Conservation (phyloP, 495 filamentous ascomycete genomes). For the Neurospora discreta region DNA sequence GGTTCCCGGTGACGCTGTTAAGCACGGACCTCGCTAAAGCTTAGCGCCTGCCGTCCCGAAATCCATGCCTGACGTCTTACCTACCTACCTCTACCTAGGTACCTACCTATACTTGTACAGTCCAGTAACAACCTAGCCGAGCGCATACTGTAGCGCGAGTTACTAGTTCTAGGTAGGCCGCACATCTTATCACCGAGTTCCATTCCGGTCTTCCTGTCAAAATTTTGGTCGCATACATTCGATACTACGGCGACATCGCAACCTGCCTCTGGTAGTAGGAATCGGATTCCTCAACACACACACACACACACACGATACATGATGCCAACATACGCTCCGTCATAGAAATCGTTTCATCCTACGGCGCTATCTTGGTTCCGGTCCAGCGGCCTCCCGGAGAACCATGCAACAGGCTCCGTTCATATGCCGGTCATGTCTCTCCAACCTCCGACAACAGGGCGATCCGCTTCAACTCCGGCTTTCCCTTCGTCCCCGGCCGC, state of each 20-base stretch:
- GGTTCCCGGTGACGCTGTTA: neutral
- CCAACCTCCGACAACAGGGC: neutral
- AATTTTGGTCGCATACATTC: neutral
- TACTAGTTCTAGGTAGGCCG: neutral
- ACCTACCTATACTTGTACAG: too few species aligned
- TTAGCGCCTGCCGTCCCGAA: neutral
- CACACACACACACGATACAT: neutral
- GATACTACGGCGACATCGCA: neutral
- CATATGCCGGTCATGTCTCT: conserved; percentile 10
- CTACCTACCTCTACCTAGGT: too few species aligned
- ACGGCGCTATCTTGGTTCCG: neutral
- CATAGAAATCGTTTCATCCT: neutral
- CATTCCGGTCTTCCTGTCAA: neutral
- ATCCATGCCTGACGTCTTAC: neutral
- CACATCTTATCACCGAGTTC: neutral
- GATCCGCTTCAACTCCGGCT: neutral
- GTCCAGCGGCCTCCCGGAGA: neutral
- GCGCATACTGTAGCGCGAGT: neutral
- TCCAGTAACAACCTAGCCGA: neutral
- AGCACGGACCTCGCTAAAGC: neutral
- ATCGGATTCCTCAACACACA: neutral
- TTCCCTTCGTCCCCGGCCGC: neutral
- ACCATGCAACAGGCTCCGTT: conserved; percentile 11
- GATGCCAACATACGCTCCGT: neutral
- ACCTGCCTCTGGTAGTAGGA: neutral